phyloP scores from a whole-genome alignment of 2,329 filamentous ascomycete species.

The Ophiostoma fasciatum region DNA sequence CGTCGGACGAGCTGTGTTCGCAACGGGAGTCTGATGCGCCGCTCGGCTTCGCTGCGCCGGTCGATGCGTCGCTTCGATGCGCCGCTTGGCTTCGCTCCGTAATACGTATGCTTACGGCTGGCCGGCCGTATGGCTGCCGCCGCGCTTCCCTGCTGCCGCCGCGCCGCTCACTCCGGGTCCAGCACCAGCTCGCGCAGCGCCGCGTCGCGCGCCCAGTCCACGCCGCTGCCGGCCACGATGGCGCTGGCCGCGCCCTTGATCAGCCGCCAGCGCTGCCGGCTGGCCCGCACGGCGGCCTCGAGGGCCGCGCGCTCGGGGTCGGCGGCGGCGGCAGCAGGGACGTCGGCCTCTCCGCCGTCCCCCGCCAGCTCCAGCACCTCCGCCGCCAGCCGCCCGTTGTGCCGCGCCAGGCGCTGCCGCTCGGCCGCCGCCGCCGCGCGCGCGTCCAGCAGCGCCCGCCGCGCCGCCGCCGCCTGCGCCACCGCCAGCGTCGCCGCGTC shows the following conservation, averaged over 20 bases:
- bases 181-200: constrained; percentile 56
- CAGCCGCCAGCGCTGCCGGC: constrained; percentile 53
- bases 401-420: constrained; percentile 37
- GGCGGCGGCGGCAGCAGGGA: constrained; percentile 23
- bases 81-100: too few species aligned
- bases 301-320: constrained; percentile 41
- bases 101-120: neutral
- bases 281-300: constrained; percentile 44
- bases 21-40: too few species aligned
- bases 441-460: constrained; percentile 34
- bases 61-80: too few species aligned
- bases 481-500: constrained; percentile 52
- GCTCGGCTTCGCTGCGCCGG: too few species aligned
- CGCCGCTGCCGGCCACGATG: constrained; percentile 64
- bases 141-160: neutral
- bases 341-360: too few species aligned
- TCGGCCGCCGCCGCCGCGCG: constrained; percentile 43
- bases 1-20: too few species aligned
- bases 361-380: constrained; percentile 47
- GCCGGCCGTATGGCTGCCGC: neutral
- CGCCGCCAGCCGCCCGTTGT: constrained; percentile 48
- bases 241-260: constrained; percentile 70
- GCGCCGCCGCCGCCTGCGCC: constrained; percentile 40
- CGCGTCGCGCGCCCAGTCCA: constrained; percentile 65
- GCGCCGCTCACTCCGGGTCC: constrained; percentile 34